These are phyloP conservation scores for Straminergon stramineum DNA, from an alignment of 225 moss, liverwort and hornwort species.

Conservation along the genomic window DNA sequence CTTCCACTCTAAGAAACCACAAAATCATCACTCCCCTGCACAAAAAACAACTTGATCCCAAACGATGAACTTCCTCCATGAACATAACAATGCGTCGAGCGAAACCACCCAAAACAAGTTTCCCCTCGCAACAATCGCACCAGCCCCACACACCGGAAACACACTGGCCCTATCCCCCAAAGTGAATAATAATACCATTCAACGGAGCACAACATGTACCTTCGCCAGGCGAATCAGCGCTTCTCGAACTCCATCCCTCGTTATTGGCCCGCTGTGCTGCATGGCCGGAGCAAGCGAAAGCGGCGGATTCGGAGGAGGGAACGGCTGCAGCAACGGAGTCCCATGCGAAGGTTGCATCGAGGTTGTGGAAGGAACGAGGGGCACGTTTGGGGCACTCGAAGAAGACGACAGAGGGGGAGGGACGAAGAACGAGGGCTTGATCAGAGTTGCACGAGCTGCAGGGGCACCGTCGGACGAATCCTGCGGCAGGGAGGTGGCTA, in stretches of 20 bases:
- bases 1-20: neutral
- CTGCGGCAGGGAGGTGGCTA: constrained; percentile 51
- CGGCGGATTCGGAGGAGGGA: constrained; percentile 93
- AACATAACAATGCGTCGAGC: neutral
- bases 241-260: constrained; percentile 91
- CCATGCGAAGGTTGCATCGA: constrained; percentile 79
- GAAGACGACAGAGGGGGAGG: constrained; percentile 66
- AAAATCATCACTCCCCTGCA: neutral
- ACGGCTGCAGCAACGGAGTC: constrained; percentile 88
- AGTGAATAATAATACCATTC: neutral
- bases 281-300: constrained; percentile 76
- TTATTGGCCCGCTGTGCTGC: constrained; percentile 66
- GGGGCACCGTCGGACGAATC: constrained; percentile 54
- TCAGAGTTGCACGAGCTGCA: constrained; percentile 57
- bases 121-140: neutral
- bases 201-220: constrained; percentile 14
- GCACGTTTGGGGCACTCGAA: constrained; percentile 19
- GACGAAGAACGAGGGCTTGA: constrained; percentile 93
- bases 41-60: neutral
- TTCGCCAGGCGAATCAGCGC: constrained; percentile 77
- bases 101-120: neutral
- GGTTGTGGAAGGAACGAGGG: constrained; percentile 51
- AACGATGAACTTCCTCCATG: neutral
- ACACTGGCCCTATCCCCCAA: neutral
- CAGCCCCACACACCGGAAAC: neutral